Evolutionary conservation across 1,139 yeast species (phyloP).

Genomic region (Kodamaea derodonti): DNA sequence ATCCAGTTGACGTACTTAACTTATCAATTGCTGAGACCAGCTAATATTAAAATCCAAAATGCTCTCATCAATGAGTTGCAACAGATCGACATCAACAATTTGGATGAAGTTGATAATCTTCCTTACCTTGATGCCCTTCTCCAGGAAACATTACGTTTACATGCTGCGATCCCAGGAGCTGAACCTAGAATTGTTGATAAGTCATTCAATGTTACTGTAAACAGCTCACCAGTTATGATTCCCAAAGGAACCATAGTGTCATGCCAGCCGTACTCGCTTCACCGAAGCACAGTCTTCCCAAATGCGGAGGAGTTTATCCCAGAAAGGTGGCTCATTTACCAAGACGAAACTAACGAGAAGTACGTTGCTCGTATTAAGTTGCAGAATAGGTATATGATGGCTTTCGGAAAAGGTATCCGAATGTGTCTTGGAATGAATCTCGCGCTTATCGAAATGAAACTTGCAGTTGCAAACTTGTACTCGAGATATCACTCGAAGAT

Average conservation of each 20-base stretch:
- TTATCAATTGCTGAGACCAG: constrained; percentile 56
- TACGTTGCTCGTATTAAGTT: constrained; percentile 32
- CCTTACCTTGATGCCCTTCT: constrained; percentile 57
- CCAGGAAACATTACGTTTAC: constrained; percentile 56
- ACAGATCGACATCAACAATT: constrained; percentile 24
- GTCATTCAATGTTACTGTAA: constrained; percentile 17
- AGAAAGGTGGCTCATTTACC: constrained; percentile 54
- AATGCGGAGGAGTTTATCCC: constrained; percentile 53
- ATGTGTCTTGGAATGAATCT: constrained; percentile 74
- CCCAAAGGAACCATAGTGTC: constrained; percentile 59
- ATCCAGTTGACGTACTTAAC: constrained; percentile 57
- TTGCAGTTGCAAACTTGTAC: constrained; percentile 52
- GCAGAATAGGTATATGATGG: constrained; percentile 57
- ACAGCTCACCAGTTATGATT: constrained; percentile 24
- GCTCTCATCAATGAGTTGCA: constrained; percentile 42
- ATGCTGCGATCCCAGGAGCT: constrained; percentile 72
- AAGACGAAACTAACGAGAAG: constrained; percentile 30
- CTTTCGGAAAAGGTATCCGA: constrained; percentile 71
- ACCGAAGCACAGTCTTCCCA: constrained; percentile 48
- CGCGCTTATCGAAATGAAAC: constrained; percentile 64
- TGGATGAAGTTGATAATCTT: constrained; percentile 44
- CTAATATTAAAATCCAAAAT: constrained; percentile 37
- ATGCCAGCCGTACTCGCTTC: constrained; percentile 64
- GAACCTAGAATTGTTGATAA: constrained; percentile 56
- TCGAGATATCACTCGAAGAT: constrained; percentile 40